A percentile compares a stretch with the other conserved stretches of the same genome.
phyloP scores from a whole-genome alignment of 768 basidiomycete genomes.

The Hydnomerulius pinastri region DNA sequence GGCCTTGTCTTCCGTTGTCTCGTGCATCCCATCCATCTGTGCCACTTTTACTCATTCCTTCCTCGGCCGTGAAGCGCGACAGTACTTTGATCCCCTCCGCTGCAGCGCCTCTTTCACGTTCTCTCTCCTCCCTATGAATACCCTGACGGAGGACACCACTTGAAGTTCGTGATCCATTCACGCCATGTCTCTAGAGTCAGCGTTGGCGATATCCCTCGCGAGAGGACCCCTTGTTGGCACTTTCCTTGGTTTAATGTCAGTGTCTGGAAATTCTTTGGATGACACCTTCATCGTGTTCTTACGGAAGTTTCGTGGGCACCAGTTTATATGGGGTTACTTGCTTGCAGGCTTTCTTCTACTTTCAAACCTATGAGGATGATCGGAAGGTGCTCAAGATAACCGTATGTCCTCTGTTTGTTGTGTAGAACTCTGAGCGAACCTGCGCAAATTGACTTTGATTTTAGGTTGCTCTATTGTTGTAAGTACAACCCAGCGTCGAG shows the following conservation, averaged over 20 bases:
- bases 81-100: no score
- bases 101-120: no score
- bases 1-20: no score
- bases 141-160: no score
- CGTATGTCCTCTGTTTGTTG: not conserved
- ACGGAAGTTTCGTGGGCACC: not conserved
- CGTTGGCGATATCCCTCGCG: slow-evolving; percentile 11
- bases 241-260: slow-evolving; percentile 24
- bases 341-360: slow-evolving; percentile 9
- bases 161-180: no score
- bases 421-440: not conserved
- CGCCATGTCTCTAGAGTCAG: slow-evolving; percentile 9
- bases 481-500: not conserved
- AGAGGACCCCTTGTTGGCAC: slow-evolving; percentile 31
- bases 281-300: not conserved
- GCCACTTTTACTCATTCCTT: no score
- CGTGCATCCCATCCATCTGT: no score
- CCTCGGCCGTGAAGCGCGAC: no score
- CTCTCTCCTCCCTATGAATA: no score
- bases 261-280: not conserved
- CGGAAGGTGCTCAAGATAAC: slow-evolving; percentile 1
- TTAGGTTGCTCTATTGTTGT: slow-evolving; percentile 9
- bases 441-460: not conserved
- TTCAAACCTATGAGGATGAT: slow-evolving; percentile 8
- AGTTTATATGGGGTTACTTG: slow-evolving; percentile 27